Evolutionary conservation across 495 filamentous ascomycete species (phyloP), one percentile per base, ranked within the genome.

Genomic region (Patellaria atrata): DNA sequence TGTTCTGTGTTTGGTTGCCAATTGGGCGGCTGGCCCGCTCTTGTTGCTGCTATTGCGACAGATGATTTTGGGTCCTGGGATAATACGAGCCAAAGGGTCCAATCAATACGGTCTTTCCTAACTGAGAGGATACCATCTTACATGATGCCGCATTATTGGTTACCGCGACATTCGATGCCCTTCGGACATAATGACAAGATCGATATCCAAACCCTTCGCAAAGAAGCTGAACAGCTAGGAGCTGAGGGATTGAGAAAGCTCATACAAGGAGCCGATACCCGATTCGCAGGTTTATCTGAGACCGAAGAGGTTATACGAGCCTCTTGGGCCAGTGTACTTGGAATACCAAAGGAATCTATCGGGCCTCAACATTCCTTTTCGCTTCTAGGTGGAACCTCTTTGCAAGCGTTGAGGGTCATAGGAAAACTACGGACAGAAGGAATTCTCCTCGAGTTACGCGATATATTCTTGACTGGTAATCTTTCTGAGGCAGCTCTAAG

Each of bases 171-270:
- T 33, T 3, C 35, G 17, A 17, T 45, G 22, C 30, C 42, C 30
- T 16, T 23, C 15, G 48, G 43, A 35, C 10, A 18, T 13, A 53
- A 50, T 29, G 43, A 40, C 16, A 51, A 53, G 30, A 30, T 43
- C 1, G 45, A 48, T 26, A 12, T 52, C 13, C 31, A 23, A 5
- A 33, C 29, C 15, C 28, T 50, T 19, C 20, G 27, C n/a, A 22
- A 20, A 8, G 8, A 32, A 28, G 47, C 29, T 8, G 26, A 30
- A 16, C 14, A 27, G 3, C 31, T 20, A 9, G 40, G 22, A 6
- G 22, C 35, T 25, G 35, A 38, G 13, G 37, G 28, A 4, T 34
- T 33, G 11, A 15, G 13, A 10, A 27, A 32, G 37, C 37, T 39
- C 21, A 15, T 25, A 11, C 12, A 18, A 11, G 30, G 16, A n/a